Base-by-base conservation (phyloP, 805 yeast genomes). In the Candida ascalaphidarum region DNA sequence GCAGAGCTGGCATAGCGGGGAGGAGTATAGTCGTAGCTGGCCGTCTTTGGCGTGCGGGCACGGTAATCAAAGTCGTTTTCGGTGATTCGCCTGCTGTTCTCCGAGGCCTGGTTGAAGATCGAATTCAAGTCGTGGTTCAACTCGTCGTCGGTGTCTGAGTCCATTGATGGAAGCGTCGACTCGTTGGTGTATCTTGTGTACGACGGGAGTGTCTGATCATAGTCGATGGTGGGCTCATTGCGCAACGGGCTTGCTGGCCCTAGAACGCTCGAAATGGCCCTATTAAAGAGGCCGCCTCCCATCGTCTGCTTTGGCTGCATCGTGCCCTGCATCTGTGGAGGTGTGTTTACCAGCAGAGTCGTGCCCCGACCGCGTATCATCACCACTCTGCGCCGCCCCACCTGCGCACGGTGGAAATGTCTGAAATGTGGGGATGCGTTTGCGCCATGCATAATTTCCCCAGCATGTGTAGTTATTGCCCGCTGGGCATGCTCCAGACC, bases 181-280 rank as follows among this genome's bases (percentile, higher is more conserved):
- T 16, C 17, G 7, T 14, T 9, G 21, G 5, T 22, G 26, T 16
- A 15, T 2, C 7, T n/a, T 18, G 17, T n/a, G 17, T 14, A 7
- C 15, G 23, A 4, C 11, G 11, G 11, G 34, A 16, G 13, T 37
- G 59, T 52, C 23, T 46, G 30, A 29, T 53, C 46, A 34, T 55
- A 57, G 32, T 55, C 58, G 6, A 55, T 46, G 3, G 63, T 57
- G 3, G 60, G 60, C 27, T 55, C 61, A 32, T 55, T 54, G 13
- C 41, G 35, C 22, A 55, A 34, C 6, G 50, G 45, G 3, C 45
- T 28, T 4, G 48, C n/a, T n/a, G n/a, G n/a, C n/a, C n/a, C n/a
- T 20, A 23, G 7, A 10, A 15, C 20, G 4, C 11, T 11, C 20
- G 6, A 11, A 4, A 4, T 8, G 11, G 11, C 20, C 4, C 4